Base-by-base conservation (phyloP, 2,329 filamentous ascomycete genomes). In the Aspergillus transmontanensis region DNA sequence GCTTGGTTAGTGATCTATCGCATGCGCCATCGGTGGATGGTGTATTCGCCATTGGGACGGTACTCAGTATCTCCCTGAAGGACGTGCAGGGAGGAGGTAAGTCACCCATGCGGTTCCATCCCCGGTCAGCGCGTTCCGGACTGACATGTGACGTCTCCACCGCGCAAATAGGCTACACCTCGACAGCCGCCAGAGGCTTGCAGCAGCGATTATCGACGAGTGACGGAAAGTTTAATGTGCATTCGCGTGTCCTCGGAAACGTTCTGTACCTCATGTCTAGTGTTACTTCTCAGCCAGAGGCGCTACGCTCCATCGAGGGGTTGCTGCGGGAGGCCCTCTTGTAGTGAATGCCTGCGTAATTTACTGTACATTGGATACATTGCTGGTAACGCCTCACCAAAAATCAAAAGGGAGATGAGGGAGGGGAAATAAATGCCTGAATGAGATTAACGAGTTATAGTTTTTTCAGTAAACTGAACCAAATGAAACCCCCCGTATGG, bases 11-110 rank as follows among this genome's bases (percentile, higher is more conserved):
- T 2, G 74, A 79, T 14, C 71, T 94, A 2, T 93, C 90, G 5
- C 78, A 83, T 23, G 81, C 82, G 2, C 66, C 78, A 0, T 76
- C 80, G 0, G 86, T 95, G 0, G 82, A 86, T 3, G 86, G 89
- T 9, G 86, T 90, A 0, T 91, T 92, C 80, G 89, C 91, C 0
- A 78, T 95, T 1, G 92, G 92, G 0, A 90, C 87, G 2, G 90
- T 95, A 1, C 80, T 95, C 12, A 89, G 90, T 0, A 88, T 96
- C 43, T 81, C 82, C 14, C 68, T 89, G 26, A 78, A 79, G 46
- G 85, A 87, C 69, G 72, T 77, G 3, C 72, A 74, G 34, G 84
- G 82, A 23, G 79, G 78, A 66, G 77, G 82, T 81, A 75, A 70
- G 77, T 72, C 43, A 6, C 26, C 28, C 30, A 6, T 26, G 26